Base-by-base conservation (phyloP, 225 moss, liverwort and hornwort genomes). In the Physcomitrium patens region DNA sequence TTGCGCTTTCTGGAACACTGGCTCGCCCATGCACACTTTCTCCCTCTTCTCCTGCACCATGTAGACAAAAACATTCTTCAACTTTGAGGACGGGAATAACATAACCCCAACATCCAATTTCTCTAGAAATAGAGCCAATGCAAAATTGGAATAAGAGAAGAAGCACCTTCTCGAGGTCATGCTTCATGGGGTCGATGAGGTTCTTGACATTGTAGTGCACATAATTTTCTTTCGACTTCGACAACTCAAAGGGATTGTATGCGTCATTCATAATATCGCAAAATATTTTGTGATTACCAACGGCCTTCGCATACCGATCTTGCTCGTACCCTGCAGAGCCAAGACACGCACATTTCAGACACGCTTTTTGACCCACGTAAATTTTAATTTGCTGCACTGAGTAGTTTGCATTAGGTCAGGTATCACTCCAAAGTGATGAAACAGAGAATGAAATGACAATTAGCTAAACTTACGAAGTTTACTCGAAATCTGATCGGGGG, bases 101-200 rank as follows among this genome's bases (percentile, higher is more conserved):
- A 12, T 8, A 2, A 11, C 23, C n/a, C 15, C n/a, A 69, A 31
- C 31, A 18, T 50, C 51, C 31, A 17, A 8, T n/a, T 28, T 53
- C 7, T 44, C 10, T 70, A 10, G 10, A 56, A 52, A 2, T 19
- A 18, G n/a, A 8, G 13, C 12, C 11, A 26, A 18, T 12, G 27
- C 60, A 46, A 46, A 57, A 18, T 45, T 26, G 47, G 9, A 66
- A 57, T 48, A 12, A 7, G n/a, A 7, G 16, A 42, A 51, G 48
- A 42, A 49, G 49, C 12, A 85, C 89, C 80, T 90, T 90, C 60
- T 84, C 80, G 12, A 90, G 76, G 78, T 90, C 89, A 49, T 90
- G 89, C 70, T 87, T 90, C 59, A 85, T 12, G 31, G 89, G 89
- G 60, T 90, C 89, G 9, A 77, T 61, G 42, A 90, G 41, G 26